Evolutionary conservation across 257 asterid genomes (phyloP), one percentile per base, ranked within the genome.

Genomic region (Forsythia viridissima): DNA sequence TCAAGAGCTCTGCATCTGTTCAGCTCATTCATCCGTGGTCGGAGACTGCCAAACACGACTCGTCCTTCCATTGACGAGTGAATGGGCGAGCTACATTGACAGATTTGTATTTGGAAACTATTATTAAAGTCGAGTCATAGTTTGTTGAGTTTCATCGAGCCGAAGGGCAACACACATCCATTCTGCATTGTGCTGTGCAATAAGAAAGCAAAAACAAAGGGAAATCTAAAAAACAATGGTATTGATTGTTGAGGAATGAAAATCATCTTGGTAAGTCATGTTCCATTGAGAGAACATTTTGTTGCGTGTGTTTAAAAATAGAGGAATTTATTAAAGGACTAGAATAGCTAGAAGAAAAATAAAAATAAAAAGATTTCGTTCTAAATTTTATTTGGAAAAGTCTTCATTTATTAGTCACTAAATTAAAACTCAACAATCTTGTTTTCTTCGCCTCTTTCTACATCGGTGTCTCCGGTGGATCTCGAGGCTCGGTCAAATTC

Each of bases 1-100:
- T 83, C 94, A 4, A 91, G 99, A 85, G 99, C 99, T 84, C 80
- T 95, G 82, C 96, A 90, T 82, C 83, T 95, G 39, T 95, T 95
- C 88, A 92, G 97, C 59, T 80, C 92, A 0, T 92, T 95, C 24
- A 79, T 95, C 3, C 87, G 74, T 13, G 93, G 94, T 66, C 91
- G 81, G 70, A 84, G 92, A 80, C 78, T 95, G 85, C 98, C 97
- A 0, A 95, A 95, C 83, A 73, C 82, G 71, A 95, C 98, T 0
- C 95, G 81, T 9, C 90, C 88, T 71, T 59, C 86, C 84, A 86
- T 81, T 3, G 84, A 83, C 37, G 68, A 85, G 42, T 75, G 84
- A 87, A 65, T 77, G 74, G 8, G 20, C 10, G 69, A 79, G 44
- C n/a, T 12, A 20, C 46, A 3, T 61, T 39, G 43, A 18, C 15